Percentiles rank a stretch among this genome's conserved stretches.
Evolutionary conservation across 2,329 filamentous ascomycete genomes (phyloP).

Genomic region (Diaporthe citriasiana): DNA sequence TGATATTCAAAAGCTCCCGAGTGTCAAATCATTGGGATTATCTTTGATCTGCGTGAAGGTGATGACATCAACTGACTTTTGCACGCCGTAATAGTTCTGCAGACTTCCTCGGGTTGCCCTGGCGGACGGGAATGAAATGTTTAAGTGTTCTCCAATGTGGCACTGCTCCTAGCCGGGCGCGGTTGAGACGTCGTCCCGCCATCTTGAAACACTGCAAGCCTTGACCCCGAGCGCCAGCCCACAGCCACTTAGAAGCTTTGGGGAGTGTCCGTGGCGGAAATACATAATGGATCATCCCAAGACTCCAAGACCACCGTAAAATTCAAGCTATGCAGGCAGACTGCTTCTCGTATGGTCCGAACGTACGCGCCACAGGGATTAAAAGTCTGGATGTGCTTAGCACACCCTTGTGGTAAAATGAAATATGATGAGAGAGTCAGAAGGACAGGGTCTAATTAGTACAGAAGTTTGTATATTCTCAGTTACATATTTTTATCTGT

Average conservation of each 20-base stretch:
- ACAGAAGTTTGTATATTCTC: too few species aligned
- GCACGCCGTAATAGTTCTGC: neutral
- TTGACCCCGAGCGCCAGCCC: neutral
- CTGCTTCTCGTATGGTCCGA: neutral
- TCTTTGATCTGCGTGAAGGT: neutral
- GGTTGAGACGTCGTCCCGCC: constrained; percentile 29
- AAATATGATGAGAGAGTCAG: neutral
- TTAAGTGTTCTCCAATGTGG: constrained; percentile 3
- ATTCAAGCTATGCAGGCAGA: neutral
- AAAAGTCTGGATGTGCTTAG: neutral
- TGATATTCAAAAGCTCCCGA: neutral
- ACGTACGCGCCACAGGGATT: neutral
- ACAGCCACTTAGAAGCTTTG: neutral
- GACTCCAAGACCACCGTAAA: neutral
- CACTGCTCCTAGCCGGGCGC: neutral
- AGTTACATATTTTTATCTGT: too few species aligned
- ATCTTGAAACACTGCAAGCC: constrained; percentile 26
- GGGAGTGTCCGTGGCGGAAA: constrained; percentile 11
- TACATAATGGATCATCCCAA: constrained; percentile 13
- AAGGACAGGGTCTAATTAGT: neutral
- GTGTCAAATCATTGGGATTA: neutral
- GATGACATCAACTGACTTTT: neutral
- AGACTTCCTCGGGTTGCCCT: neutral
- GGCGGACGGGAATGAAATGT: neutral
- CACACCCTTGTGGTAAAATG: too few species aligned